These are phyloP conservation scores for Pyrus communis DNA, from an alignment of 306 rosid genomes.

Conservation along the genomic window DNA sequence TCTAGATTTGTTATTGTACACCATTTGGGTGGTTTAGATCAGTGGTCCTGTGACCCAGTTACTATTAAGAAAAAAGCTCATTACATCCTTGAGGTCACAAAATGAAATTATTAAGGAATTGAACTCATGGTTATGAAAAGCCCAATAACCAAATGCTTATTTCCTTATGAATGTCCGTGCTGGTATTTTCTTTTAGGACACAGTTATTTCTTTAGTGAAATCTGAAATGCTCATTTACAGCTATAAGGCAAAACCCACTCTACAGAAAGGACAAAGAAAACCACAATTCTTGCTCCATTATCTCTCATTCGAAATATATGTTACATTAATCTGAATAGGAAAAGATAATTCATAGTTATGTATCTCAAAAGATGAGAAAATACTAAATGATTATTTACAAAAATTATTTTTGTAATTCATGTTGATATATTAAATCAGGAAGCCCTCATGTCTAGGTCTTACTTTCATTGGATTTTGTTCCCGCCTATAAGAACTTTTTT, in stretches of 20 bases:
- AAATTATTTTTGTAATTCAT: neutral
- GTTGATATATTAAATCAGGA: neutral
- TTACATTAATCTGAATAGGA: neutral
- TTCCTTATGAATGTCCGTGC: neutral
- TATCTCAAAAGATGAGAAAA: neutral
- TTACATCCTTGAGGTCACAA: neutral
- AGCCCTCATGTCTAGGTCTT: neutral
- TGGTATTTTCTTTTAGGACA: neutral
- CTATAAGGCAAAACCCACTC: neutral
- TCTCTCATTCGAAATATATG: neutral
- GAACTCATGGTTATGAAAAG: neutral
- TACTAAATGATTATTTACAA: neutral
- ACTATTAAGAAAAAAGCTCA: neutral
- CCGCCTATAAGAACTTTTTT: neutral
- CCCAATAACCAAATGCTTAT: neutral
- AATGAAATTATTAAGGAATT: neutral
- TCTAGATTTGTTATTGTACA: neutral
- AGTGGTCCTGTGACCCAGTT: neutral
- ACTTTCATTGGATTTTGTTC: neutral
- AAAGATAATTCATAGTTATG: neutral
- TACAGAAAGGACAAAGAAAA: neutral
- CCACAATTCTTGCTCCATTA: neutral
- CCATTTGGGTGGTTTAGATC: neutral
- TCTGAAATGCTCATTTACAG: neutral
- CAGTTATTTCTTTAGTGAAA: neutral